Evolutionary conservation across 352 stramenopile genomes (phyloP).

Genomic region (Phytopythium boreale): DNA sequence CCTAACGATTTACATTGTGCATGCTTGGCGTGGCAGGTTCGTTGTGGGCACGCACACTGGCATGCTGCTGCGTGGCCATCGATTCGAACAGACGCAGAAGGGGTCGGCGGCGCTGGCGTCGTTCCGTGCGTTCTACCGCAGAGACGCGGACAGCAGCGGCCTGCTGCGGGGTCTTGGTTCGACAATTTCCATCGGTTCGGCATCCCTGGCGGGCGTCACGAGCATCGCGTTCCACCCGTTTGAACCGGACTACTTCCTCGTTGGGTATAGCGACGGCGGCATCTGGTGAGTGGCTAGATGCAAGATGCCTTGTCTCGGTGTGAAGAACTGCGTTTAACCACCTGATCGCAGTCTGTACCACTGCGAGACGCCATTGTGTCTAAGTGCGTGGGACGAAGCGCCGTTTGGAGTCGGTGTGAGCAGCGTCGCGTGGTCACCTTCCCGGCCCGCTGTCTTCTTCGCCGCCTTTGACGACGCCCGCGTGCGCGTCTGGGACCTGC

Average conservation of each 20-base stretch:
- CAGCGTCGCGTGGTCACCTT: constrained; percentile 48
- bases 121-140: constrained; percentile 10
- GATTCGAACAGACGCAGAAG: constrained; percentile 30
- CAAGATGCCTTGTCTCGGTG: background rate
- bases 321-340: background rate
- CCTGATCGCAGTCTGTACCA: constrained; percentile 40
- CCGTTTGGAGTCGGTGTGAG: constrained; percentile 36
- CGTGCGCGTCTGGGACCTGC: constrained; percentile 54
- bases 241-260: constrained; percentile 49
- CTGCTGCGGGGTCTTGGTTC: background rate
- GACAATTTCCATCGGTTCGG: background rate
- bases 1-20: background rate
- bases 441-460: constrained; percentile 50
- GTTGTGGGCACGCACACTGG: constrained; percentile 45
- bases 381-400: constrained; percentile 56
- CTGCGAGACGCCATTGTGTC: constrained; percentile 20
- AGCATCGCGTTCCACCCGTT: constrained; percentile 57
- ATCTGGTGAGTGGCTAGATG: constrained; percentile 29
- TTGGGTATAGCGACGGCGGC: constrained; percentile 54
- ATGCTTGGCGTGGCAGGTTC: constrained; percentile 27
- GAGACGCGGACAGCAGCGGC: background rate
- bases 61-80: constrained; percentile 30
- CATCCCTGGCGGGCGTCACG: constrained; percentile 22
- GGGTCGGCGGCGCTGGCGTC: background rate
- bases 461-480: constrained; percentile 43